Evolutionary conservation across 768 basidiomycete genomes (phyloP).

Genomic region (Punctularia strigosozonata): DNA sequence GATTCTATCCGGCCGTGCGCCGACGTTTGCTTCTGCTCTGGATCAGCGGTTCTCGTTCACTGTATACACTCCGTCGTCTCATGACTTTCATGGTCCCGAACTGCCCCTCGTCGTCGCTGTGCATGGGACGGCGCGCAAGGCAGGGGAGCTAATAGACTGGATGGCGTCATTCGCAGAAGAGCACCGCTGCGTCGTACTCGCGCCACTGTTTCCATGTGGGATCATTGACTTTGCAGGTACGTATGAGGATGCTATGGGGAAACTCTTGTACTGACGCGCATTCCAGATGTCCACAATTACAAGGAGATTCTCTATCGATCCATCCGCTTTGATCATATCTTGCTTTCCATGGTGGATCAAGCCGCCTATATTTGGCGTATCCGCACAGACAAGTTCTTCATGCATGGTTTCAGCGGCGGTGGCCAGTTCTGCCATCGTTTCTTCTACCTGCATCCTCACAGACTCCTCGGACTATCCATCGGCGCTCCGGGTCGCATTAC

Average conservation of each 20-base stretch:
- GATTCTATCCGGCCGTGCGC: background rate
- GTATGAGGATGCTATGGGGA: background rate
- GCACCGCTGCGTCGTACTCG: slow-evolving; percentile 7
- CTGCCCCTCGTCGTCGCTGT: background rate
- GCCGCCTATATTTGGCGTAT: slow-evolving; percentile 11
- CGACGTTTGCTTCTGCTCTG: background rate
- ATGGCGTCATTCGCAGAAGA: slow-evolving; percentile 7
- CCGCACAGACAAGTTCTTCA: slow-evolving; percentile 7
- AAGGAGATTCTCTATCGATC: slow-evolving; percentile 8
- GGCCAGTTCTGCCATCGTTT: slow-evolving; percentile 17
- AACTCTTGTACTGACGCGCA: background rate
- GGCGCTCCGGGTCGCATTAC: slow-evolving; percentile 1
- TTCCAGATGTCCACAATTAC: slow-evolving; percentile 12
- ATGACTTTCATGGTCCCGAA: background rate
- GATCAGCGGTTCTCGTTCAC: background rate
- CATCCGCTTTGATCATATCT: slow-evolving; percentile 13
- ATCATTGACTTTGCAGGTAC: slow-evolving; percentile 8
- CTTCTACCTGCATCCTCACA: slow-evolving; percentile 10
- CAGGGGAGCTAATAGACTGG: background rate
- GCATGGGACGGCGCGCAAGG: background rate
- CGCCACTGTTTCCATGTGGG: slow-evolving; percentile 15
- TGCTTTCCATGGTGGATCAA: slow-evolving; percentile 14
- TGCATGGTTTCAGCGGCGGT: slow-evolving; percentile 17
- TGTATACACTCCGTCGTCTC: background rate
- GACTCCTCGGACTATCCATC: background rate